phyloP scores from a whole-genome alignment of 2,329 filamentous ascomycete genomes.

The Escovopsis sp. region DNA sequence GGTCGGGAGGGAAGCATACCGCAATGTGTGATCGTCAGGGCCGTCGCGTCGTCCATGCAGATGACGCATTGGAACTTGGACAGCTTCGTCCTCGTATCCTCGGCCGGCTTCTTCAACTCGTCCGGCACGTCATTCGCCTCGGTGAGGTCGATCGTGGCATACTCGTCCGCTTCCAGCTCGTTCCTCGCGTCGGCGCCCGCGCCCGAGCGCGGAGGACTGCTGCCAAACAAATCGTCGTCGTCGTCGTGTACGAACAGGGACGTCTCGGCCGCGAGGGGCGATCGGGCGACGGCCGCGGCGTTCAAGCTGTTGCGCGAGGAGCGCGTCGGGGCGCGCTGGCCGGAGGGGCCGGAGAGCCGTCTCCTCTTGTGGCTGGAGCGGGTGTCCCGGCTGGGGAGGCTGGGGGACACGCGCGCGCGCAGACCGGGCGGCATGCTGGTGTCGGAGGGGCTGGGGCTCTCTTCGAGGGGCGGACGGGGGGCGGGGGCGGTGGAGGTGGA shows the following conservation, averaged over 20 bases:
- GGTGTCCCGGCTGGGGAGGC: neutral
- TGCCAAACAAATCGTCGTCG: slow-evolving; percentile 16
- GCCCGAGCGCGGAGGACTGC: slow-evolving; percentile 7
- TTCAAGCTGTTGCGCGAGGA: neutral
- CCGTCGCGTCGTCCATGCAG: slow-evolving; percentile 46
- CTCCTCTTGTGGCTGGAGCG: slow-evolving; percentile 13
- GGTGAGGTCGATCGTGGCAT: slow-evolving; percentile 20
- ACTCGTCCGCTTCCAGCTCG: slow-evolving; percentile 7
- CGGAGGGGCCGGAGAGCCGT: slow-evolving; percentile 6
- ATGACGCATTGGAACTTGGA: slow-evolving; percentile 48
- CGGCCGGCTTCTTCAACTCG: slow-evolving; percentile 27
- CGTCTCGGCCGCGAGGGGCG: neutral
- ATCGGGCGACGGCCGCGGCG: neutral
- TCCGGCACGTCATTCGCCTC: slow-evolving; percentile 28
- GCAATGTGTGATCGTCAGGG: slow-evolving; percentile 48
- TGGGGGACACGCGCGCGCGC: neutral
- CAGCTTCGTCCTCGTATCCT: slow-evolving; percentile 36
- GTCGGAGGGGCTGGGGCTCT: too few species aligned
- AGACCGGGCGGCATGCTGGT: neutral
- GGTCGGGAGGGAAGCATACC: slow-evolving; percentile 29
- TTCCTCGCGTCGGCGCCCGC: slow-evolving; percentile 5
- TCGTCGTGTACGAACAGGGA: neutral
- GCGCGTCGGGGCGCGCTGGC: neutral
- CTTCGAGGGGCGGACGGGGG: too few species aligned
- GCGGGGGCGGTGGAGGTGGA: too few species aligned